A percentile compares a stretch with the other conserved stretches of the same genome.
Evolutionary conservation across 75 land plant genomes (phyloP).

Genomic region (Chamaecyparis obtusa): DNA sequence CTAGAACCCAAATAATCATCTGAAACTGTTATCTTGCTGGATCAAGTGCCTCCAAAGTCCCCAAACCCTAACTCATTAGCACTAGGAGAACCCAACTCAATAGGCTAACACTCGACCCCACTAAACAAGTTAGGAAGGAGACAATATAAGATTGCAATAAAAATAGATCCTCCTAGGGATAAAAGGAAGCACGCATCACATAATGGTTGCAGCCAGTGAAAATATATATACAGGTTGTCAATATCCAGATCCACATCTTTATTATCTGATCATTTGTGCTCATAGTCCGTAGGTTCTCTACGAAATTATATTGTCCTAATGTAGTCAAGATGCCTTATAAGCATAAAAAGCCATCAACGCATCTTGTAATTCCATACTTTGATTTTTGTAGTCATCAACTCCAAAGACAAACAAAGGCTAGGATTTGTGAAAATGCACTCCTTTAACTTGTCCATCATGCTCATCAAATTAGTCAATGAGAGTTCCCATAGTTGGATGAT

Average conservation of each 20-base stretch:
- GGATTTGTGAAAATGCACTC: conserved; percentile 77
- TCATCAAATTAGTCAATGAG: conserved; percentile 79
- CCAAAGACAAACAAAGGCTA: conserved; percentile 81
- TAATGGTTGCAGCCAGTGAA: conserved; percentile 23
- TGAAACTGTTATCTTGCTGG: too few relatives aligned
- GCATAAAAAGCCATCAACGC: conserved; percentile 63
- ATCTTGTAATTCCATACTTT: conserved; percentile 81
- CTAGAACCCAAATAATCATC: too few relatives aligned
- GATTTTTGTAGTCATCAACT: conserved; percentile 80
- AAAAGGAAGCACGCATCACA: conserved; percentile 67
- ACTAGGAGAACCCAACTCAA: too few relatives aligned
- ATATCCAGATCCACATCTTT: conserved; percentile 73
- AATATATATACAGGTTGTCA: conserved; percentile 60
- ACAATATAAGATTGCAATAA: too few relatives aligned
- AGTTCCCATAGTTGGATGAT: conserved; percentile 84
- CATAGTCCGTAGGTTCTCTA: conserved; percentile 56
- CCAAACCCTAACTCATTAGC: too few relatives aligned
- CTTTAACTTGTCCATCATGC: conserved; percentile 80
- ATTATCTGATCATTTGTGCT: conserved; percentile 79
- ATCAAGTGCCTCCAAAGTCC: too few relatives aligned
- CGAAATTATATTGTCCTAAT: conserved; percentile 76
- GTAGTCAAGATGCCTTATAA: conserved; percentile 74
- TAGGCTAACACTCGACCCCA: too few relatives aligned
- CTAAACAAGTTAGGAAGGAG: too few relatives aligned
- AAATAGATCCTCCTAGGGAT: conserved; percentile 58